phyloP scores from a whole-genome alignment of 164 flowering plant species.

The Nelumbo lutea region DNA sequence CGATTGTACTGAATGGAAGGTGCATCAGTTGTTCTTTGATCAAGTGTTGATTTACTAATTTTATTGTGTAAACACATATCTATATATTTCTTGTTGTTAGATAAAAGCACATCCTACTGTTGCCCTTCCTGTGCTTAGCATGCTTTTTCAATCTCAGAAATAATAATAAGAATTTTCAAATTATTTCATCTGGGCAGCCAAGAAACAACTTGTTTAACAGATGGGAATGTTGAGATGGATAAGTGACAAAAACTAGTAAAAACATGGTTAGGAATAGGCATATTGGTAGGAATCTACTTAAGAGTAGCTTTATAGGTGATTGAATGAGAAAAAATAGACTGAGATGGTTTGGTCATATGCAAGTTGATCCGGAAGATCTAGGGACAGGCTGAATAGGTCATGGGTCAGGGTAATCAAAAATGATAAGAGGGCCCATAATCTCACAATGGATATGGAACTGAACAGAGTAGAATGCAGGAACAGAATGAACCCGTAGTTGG shows the following conservation, averaged over 20 bases:
- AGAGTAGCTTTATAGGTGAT: neutral
- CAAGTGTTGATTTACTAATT: constrained; percentile 25
- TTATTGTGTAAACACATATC: constrained; percentile 34
- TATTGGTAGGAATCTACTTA: neutral
- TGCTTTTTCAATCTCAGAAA: constrained; percentile 22
- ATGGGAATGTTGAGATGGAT: too few species aligned
- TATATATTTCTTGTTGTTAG: constrained; percentile 32
- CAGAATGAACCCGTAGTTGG: too few species aligned
- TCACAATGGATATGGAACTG: too few species aligned
- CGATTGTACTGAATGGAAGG: constrained; percentile 54
- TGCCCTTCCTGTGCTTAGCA: constrained; percentile 18
- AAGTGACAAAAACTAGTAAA: too few species aligned
- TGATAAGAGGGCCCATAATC: too few species aligned
- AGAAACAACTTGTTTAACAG: too few species aligned
- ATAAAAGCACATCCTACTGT: constrained; percentile 23
- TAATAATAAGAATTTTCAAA: constrained; percentile 18
- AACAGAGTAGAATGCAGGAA: too few species aligned
- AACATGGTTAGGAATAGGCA: too few species aligned
- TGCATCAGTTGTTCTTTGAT: constrained; percentile 25
- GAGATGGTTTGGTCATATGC: neutral
- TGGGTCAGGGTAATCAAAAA: too few species aligned
- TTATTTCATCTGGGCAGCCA: neutral
- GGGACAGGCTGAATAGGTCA: too few species aligned
- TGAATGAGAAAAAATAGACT: neutral
- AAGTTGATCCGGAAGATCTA: too few species aligned